Percentiles rank a stretch among this genome's conserved stretches.
Evolutionary conservation across 495 filamentous ascomycete genomes (phyloP).

Genomic region (Cercophora samala): DNA sequence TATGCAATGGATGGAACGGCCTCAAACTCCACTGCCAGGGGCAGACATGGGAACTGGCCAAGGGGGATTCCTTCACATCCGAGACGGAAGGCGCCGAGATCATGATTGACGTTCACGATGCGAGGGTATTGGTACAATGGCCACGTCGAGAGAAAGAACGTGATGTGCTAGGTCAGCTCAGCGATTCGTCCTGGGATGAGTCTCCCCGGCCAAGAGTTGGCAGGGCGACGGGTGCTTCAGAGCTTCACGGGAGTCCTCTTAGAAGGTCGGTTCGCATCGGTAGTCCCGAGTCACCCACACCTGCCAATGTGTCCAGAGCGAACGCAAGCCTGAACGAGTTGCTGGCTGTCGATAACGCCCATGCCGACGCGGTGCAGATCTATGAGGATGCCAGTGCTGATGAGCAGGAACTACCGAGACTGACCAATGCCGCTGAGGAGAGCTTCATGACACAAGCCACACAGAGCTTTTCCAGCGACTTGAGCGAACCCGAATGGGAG

Average conservation of each 20-base stretch:
- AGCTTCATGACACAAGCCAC: constrained; percentile 39
- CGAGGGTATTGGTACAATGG: constrained; percentile 85
- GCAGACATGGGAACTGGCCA: constrained; percentile 76
- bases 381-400: constrained; percentile 57
- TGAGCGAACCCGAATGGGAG: constrained; percentile 58
- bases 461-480: constrained; percentile 54
- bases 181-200: constrained; percentile 70
- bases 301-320: constrained; percentile 42
- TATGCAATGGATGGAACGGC: constrained; percentile 95
- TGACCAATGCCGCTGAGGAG: constrained; percentile 20
- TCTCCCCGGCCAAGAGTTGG: constrained; percentile 40
- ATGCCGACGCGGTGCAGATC: constrained; percentile 46
- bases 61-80: constrained; percentile 86
- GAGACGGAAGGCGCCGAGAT: constrained; percentile 87
- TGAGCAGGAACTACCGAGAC: constrained; percentile 39
- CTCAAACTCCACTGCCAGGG: constrained; percentile 90
- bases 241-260: constrained; percentile 63
- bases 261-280: constrained; percentile 56
- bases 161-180: constrained; percentile 56
- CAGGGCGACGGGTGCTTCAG: constrained; percentile 30
- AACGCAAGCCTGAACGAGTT: constrained; percentile 30
- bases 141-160: constrained; percentile 62
- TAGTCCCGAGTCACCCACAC: constrained; percentile 75
- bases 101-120: constrained; percentile 93
- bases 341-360: constrained; percentile 28